Percentiles rank a stretch among this genome's conserved stretches.
phyloP scores from a whole-genome alignment of 352 stramenopile genomes.

The Pseudoperonospora humuli region DNA sequence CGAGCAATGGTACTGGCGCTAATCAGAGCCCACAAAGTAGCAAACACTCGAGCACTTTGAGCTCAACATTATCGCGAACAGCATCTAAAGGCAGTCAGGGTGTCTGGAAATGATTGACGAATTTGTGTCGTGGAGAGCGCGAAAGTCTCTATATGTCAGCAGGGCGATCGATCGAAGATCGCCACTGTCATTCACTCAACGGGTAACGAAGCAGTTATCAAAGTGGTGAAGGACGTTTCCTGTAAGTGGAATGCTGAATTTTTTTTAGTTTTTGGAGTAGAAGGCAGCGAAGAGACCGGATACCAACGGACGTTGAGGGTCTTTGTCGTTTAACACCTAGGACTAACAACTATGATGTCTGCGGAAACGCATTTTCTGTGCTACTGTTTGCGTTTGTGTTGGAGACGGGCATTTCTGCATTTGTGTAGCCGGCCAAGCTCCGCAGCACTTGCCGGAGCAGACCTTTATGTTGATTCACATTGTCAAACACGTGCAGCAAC shows the following conservation, averaged over 20 bases:
- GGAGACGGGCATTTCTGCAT: conserved; percentile 8
- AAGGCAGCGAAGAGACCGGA: neutral
- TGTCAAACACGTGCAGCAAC: conserved; percentile 71
- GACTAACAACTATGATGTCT: conserved; percentile 12
- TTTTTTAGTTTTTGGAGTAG: no score
- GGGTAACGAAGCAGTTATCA: conserved; percentile 8
- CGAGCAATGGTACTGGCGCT: conserved; percentile 7
- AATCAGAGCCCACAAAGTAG: conserved; percentile 16
- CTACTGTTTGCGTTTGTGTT: conserved; percentile 9
- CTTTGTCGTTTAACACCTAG: neutral
- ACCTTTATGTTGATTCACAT: conserved; percentile 48
- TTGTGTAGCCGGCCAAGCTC: conserved; percentile 39
- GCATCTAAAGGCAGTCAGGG: conserved; percentile 13
- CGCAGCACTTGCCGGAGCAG: conserved; percentile 62
- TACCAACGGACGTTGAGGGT: neutral
- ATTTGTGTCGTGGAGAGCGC: neutral
- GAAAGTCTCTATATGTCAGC: neutral
- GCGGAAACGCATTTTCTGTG: conserved; percentile 2
- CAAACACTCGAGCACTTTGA: conserved; percentile 18
- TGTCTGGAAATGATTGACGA: conserved; percentile 22
- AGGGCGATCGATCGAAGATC: conserved; percentile 29
- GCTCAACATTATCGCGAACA: conserved; percentile 10
- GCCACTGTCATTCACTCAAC: conserved; percentile 11
- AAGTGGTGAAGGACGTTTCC: no score
- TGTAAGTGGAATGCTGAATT: no score